phyloP scores from a whole-genome alignment of 352 stramenopile genomes.

The Pythium monospermum region DNA sequence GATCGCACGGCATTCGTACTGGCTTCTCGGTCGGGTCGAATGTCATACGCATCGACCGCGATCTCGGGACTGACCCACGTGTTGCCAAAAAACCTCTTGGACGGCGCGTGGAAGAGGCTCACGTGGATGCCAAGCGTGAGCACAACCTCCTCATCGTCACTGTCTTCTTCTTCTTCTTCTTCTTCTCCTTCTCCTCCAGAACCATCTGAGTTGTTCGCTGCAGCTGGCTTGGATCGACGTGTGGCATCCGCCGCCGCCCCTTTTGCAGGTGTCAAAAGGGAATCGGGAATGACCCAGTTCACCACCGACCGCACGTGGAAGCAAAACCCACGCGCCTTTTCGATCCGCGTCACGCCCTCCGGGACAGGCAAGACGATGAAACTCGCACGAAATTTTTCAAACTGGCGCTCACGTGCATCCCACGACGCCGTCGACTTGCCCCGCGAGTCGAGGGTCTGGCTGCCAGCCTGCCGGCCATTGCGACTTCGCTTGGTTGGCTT shows the following conservation, averaged over 20 bases:
- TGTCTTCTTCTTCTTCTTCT: constrained; percentile 24
- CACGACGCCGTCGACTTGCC: no score
- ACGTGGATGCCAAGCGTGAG: constrained; percentile 76
- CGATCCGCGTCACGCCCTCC: constrained; percentile 36
- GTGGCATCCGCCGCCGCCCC: background rate
- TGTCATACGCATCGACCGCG: constrained; percentile 37
- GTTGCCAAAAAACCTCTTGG: constrained; percentile 90
- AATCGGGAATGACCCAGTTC: constrained; percentile 62
- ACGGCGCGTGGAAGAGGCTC: constrained; percentile 83
- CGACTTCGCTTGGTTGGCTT: no score
- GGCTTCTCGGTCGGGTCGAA: constrained; percentile 41
- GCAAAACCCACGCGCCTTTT: constrained; percentile 56
- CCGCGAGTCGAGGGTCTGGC: no score
- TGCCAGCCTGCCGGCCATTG: no score
- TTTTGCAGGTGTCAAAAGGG: constrained; percentile 23
- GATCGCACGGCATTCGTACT: constrained; percentile 45
- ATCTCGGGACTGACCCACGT: constrained; percentile 85
- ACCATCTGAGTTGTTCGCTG: background rate
- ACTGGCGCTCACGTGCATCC: constrained; percentile 58
- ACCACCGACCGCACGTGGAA: constrained; percentile 61
- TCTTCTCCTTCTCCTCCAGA: constrained; percentile 9
- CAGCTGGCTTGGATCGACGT: no score
- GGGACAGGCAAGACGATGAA: constrained; percentile 66
- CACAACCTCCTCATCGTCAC: constrained; percentile 44
- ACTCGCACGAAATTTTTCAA: constrained; percentile 69